Conservation (phyloP, 2,329 filamentous ascomycete genomes). For the Thielaviopsis musarum region DNA sequence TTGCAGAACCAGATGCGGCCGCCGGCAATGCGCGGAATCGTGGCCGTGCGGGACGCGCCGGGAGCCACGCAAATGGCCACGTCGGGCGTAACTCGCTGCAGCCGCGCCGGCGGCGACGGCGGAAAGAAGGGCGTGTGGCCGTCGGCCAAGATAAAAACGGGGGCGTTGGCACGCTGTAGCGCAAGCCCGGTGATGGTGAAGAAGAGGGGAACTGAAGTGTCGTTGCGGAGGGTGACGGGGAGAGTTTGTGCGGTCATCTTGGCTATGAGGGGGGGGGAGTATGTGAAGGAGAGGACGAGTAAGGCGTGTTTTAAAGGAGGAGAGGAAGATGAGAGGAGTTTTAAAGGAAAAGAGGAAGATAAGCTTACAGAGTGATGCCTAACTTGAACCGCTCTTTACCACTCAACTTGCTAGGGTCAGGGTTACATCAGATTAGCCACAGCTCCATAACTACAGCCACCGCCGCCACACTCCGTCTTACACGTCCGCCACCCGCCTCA, state of each 20-base stretch:
- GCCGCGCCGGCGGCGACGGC: conserved; percentile 33
- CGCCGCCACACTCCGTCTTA: not conserved
- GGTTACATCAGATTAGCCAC: not conserved
- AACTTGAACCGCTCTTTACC: not conserved
- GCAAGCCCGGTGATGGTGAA: conserved; percentile 54
- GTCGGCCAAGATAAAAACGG: conserved; percentile 48
- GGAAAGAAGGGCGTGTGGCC: conserved; percentile 51
- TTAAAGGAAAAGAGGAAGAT: conserved; percentile 18
- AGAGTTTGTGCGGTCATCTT: conserved; percentile 21
- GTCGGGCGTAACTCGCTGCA: conserved; percentile 35
- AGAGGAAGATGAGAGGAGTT: not conserved
- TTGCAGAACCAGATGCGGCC: conserved; percentile 57
- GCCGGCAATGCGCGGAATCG: conserved; percentile 53
- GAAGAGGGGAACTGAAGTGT: conserved; percentile 40
- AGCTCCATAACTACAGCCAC: not conserved
- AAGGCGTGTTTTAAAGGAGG: too few relatives aligned
- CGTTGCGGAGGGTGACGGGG: conserved; percentile 47
- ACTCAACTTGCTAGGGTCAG: not conserved
- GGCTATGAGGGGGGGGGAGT: too few relatives aligned
- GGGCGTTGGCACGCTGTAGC: conserved; percentile 38
- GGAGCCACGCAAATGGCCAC: conserved; percentile 47
- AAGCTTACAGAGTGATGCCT: conserved; percentile 14
- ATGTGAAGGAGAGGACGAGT: too few relatives aligned
- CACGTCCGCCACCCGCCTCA: too few relatives aligned
- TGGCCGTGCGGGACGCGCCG: conserved; percentile 41